Evolutionary conservation across 352 stramenopile species (phyloP), one percentile per base, ranked within the genome.

Genomic region (Ochromonadaceae sp.): DNA sequence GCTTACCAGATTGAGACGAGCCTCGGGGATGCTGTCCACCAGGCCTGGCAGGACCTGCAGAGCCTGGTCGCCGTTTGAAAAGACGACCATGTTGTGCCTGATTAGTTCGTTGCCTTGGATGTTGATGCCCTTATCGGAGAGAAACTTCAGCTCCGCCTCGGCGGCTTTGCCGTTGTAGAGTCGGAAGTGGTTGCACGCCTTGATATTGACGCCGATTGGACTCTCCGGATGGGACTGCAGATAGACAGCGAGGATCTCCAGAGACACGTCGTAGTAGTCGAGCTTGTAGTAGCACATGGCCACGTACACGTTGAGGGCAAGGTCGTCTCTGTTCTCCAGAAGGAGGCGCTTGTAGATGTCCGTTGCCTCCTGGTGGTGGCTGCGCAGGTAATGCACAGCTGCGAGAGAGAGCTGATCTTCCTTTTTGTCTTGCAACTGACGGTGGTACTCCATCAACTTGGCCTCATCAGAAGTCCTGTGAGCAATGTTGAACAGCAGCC

Each of bases 251-350:
- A 97, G 85, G 68, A 95, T 95, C 76, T 97, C 90, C 15, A 97
- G 72, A 43, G 82, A 93, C 26, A 96, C 88, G 65, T 97, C 90
- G 77, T 97, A 96, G 75, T 95, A 94, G 72, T 95, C 78, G 52
- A 96, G 83, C 67, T 97, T 96, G 86, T 96, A 97, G 73, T 96
- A 96, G 68, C 87, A 96, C 86, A 97, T 95, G 55, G 91, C 90
- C n/a, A 96, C 85, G 69, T 96, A 97, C 39, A 97, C 88, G 71
- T 97, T 96, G 7, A 97, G 78, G 32, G 90, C 90, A 17, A 96
- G 81, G 63, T 95, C 84, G 50, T 97, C 88, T n/a, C 85, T 78
- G 69, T 97, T 89, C 68, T 96, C 85, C 2, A 95, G 76, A 58
- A 97, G 69, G 7, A 97, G 74, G 0, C 83, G 76, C 69, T 96